phyloP scores from a whole-genome alignment of 1,284 basidiomycete species.

The Binderoboletus segoi region DNA sequence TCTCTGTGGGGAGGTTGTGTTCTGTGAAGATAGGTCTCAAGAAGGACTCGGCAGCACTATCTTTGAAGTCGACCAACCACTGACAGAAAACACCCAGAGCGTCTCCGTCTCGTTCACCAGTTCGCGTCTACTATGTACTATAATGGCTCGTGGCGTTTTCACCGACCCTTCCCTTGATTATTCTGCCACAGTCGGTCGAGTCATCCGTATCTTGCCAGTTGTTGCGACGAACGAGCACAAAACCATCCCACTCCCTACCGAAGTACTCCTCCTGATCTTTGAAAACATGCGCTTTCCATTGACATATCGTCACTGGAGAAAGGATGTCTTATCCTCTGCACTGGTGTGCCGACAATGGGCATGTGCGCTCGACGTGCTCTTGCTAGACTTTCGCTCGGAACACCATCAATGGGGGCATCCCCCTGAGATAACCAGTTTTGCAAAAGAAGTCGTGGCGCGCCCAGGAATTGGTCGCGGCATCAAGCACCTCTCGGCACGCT shows the following conservation, averaged over 20 bases:
- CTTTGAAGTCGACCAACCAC: constrained; percentile 7
- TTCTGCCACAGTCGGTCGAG: constrained; percentile 9
- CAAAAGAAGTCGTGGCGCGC: neutral
- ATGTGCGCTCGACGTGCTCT: too few relatives aligned
- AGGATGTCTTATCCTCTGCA: too few relatives aligned
- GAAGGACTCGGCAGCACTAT: neutral
- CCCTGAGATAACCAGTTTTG: constrained; percentile 6
- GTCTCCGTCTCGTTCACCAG: constrained; percentile 16
- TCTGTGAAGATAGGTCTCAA: neutral
- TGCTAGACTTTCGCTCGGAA: too few relatives aligned
- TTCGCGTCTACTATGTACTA: too few relatives aligned
- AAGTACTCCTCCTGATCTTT: constrained; percentile 11
- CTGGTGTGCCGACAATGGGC: too few relatives aligned
- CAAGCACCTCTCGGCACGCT: constrained; percentile 10
- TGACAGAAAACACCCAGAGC: constrained; percentile 11
- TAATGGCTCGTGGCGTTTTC: too few relatives aligned
- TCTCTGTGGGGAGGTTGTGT: constrained; percentile 2
- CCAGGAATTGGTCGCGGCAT: constrained; percentile 9
- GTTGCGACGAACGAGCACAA: neutral
- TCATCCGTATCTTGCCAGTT: constrained; percentile 3
- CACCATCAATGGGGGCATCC: too few relatives aligned
- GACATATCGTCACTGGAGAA: too few relatives aligned
- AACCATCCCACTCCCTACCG: constrained; percentile 4
- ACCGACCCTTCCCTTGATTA: too few relatives aligned
- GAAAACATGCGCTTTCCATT: too few relatives aligned